Evolutionary conservation across 1,139 yeast genomes (phyloP), one percentile per base, ranked within the genome.

Genomic region (Saccharomyces hybrid): DNA sequence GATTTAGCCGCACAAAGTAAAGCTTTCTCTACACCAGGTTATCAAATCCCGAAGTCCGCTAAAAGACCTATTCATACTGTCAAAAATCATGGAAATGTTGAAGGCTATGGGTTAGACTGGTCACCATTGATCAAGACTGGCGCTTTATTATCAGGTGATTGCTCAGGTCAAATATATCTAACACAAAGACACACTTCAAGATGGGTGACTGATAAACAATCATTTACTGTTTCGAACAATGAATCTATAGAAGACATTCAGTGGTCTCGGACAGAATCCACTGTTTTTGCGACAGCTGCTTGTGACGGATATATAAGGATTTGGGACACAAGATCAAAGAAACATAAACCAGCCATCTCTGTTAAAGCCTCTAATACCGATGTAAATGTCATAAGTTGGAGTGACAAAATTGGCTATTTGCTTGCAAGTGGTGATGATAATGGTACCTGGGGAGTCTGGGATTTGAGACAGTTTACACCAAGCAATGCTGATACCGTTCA

Each of bases 401-500:
- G 95, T 73, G 81, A 81, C 57, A 88, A 88, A 68, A 86, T 91
- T 60, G 86, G 86, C 67, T 88, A 90, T 66, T 76, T 93, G 65
- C 78, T 93, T 58, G 98, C 98, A 0, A 84, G 95, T 52, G 99
- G 99, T 61, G 97, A 93, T 68, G 99, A 93, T 70, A 97, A 90
- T 70, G 99, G 99, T 58, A 75, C 84, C 32, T 93, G 98, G 97
- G 90, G 96, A 53, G 95, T 93, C 47, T 93, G 99, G 99, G 99
- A 93, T 75, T 78, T 93, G 73, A 85, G 99, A 70, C 86, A 82
- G 63, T 90, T 95, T 74, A 80, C 82, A 60, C 81, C 81, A 51
- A 73, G 75, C 48, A 58, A 68, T 32, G 73, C 76, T 49, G 72
- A 80, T 26, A 67, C 73, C 28, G 88, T 90, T 9, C 74, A 82